phyloP scores from a whole-genome alignment of 768 basidiomycete species.

The Jaapia argillacea region DNA sequence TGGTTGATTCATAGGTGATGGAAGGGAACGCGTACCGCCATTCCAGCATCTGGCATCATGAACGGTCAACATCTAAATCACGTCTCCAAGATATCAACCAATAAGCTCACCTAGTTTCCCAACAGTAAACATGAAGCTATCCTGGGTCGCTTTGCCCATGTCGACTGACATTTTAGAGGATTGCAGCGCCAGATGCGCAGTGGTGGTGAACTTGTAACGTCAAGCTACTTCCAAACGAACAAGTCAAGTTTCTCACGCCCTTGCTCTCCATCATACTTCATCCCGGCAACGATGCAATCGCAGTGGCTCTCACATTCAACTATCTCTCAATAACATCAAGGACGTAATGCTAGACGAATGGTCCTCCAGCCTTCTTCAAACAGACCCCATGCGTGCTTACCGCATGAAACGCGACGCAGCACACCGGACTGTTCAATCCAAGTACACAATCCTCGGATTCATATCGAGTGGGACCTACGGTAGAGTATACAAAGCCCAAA shows the following conservation, averaged over 20 bases:
- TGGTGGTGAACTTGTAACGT: no score
- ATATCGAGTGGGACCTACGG: conserved; percentile 98
- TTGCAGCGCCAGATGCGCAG: no score
- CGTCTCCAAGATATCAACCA: conserved; percentile 5
- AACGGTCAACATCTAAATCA: background rate
- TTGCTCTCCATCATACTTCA: no score
- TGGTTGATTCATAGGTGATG: conserved; percentile 2
- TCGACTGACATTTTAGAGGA: conserved; percentile 1
- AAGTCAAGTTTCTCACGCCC: no score
- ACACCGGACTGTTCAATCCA: conserved; percentile 59
- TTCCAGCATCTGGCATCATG: conserved; percentile 57
- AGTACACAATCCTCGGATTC: conserved; percentile 91
- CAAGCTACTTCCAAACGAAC: no score
- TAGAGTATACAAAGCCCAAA: conserved; percentile 94
- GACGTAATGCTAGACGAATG: conserved; percentile 17
- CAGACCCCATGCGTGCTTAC: conserved; percentile 82
- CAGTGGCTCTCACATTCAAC: no score
- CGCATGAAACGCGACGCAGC: conserved; percentile 67
- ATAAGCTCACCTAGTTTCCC: conserved; percentile 92
- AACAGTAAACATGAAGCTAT: conserved; percentile 86
- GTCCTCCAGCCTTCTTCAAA: conserved; percentile 24
- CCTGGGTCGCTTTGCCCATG: conserved; percentile 30
- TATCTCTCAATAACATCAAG: no score
- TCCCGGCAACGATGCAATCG: no score
- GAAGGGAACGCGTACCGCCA: conserved; percentile 81